A percentile compares a stretch with the other conserved stretches of the same genome.
These are phyloP conservation scores for Tetraselmis chui DNA, from an alignment of 139 green algal genomes.

Conservation along the genomic window DNA sequence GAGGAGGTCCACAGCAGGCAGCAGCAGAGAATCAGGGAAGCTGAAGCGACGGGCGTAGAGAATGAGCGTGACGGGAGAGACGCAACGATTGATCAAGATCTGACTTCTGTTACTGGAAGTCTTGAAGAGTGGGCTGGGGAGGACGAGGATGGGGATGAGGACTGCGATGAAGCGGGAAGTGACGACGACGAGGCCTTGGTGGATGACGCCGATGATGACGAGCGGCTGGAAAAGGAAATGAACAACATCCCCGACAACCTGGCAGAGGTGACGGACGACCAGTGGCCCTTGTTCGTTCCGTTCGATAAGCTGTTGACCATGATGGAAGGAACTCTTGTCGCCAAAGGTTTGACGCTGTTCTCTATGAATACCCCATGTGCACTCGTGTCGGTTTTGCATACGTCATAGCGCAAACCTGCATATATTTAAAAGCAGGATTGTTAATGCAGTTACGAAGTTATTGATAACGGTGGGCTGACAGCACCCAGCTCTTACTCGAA, in stretches of 20 bases:
- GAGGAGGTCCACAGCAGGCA: background rate
- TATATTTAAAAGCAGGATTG: background rate
- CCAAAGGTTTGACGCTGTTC: background rate
- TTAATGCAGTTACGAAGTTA: background rate
- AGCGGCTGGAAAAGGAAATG: no score
- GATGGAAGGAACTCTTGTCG: background rate
- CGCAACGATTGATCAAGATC: background rate
- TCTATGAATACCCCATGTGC: no score
- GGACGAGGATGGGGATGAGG: background rate
- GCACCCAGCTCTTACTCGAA: no score
- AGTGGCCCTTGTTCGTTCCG: background rate
- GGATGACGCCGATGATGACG: background rate
- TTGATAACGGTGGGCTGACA: no score
- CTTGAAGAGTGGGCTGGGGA: background rate
- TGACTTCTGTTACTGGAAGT: background rate
- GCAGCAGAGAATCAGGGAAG: background rate
- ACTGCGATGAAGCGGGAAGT: background rate
- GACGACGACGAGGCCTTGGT: background rate
- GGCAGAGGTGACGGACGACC: background rate
- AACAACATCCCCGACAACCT: background rate
- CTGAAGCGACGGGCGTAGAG: background rate
- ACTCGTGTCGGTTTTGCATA: no score
- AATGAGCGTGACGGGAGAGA: background rate
- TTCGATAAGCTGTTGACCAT: background rate
- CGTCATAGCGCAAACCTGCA: background rate